Percentiles rank a stretch among this genome's conserved stretches.
phyloP scores from a whole-genome alignment of 2,329 filamentous ascomycete species.

The Aspergillus caelatus region DNA sequence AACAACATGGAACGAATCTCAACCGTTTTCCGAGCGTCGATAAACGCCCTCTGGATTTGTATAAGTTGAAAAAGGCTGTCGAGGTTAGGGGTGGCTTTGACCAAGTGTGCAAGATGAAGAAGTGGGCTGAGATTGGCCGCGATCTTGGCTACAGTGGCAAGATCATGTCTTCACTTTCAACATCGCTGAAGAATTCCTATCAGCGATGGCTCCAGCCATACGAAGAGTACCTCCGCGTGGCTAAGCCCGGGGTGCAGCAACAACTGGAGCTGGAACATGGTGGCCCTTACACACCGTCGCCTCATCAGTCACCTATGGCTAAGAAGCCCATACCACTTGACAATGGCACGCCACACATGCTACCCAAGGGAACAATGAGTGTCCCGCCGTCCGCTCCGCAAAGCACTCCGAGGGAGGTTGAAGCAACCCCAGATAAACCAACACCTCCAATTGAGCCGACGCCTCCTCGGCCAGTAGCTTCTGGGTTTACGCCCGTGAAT shows the following conservation, averaged over 20 bases:
- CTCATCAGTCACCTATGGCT: slow-evolving; percentile 73
- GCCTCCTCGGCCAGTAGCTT: slow-evolving; percentile 42
- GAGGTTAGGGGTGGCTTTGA: slow-evolving; percentile 94
- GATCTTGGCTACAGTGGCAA: slow-evolving; percentile 98
- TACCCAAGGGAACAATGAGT: slow-evolving; percentile 53
- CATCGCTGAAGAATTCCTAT: slow-evolving; percentile 96
- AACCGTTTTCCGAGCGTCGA: slow-evolving; percentile 95
- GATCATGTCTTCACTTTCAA: slow-evolving; percentile 98
- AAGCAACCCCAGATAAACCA: slow-evolving; percentile 36
- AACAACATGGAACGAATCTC: slow-evolving; percentile 90
- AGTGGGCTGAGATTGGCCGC: slow-evolving; percentile 97
- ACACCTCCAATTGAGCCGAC: slow-evolving; percentile 42
- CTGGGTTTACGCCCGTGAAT: slow-evolving; percentile 76
- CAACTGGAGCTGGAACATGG: slow-evolving; percentile 92
- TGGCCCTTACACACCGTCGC: slow-evolving; percentile 80
- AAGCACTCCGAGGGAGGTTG: slow-evolving; percentile 54
- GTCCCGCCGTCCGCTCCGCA: slow-evolving; percentile 65
- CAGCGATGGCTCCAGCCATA: slow-evolving; percentile 97
- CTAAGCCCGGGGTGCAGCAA: slow-evolving; percentile 95
- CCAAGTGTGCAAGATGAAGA: slow-evolving; percentile 94
- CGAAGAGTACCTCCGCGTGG: slow-evolving; percentile 87
- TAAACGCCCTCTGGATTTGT: slow-evolving; percentile 93
- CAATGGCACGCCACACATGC: slow-evolving; percentile 50
- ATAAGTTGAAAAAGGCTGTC: slow-evolving; percentile 94
- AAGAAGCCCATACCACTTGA: slow-evolving; percentile 42